Evolutionary conservation across 768 basidiomycete species (phyloP).

Genomic region (Podaxis pistillaris): DNA sequence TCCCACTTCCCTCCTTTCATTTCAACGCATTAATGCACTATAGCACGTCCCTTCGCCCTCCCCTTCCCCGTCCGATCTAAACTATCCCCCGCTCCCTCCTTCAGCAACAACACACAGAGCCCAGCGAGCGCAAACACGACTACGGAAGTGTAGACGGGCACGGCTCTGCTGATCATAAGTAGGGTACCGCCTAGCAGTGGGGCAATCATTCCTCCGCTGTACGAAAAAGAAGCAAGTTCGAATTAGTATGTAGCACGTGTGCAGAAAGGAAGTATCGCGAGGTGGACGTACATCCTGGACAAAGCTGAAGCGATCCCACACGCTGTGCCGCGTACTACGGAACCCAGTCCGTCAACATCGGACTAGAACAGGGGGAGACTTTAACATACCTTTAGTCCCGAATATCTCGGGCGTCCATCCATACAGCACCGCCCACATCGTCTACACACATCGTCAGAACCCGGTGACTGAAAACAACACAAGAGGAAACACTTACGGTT

Average conservation of each 20-base stretch:
- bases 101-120: slow-evolving; percentile 57
- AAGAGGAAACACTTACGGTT: slow-evolving; percentile 43
- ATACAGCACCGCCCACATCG: slow-evolving; percentile 88
- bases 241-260: not conserved
- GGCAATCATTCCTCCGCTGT: slow-evolving; percentile 86
- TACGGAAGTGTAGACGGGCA: slow-evolving; percentile 78
- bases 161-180: slow-evolving; percentile 60
- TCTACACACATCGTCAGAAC: slow-evolving; percentile 31
- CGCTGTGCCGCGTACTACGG: slow-evolving; percentile 78
- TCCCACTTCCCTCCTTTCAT: not conserved
- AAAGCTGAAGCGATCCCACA: slow-evolving; percentile 86
- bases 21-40: slow-evolving; percentile 25
- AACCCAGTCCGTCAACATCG: slow-evolving; percentile 2
- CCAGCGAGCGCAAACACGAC: slow-evolving; percentile 64
- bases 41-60: slow-evolving; percentile 19
- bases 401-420: slow-evolving; percentile 92
- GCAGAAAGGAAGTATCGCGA: not conserved
- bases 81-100: slow-evolving; percentile 47
- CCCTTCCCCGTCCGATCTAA: slow-evolving; percentile 19
- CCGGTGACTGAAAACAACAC: not conserved
- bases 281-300: slow-evolving; percentile 66
- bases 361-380: not conserved
- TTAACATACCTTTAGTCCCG: slow-evolving; percentile 61
- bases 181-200: slow-evolving; percentile 77
- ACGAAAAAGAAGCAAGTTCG: slow-evolving; percentile 12